Evolutionary conservation across 352 stramenopile genomes (phyloP).

Genomic region (Phytophthora gonapodyides): DNA sequence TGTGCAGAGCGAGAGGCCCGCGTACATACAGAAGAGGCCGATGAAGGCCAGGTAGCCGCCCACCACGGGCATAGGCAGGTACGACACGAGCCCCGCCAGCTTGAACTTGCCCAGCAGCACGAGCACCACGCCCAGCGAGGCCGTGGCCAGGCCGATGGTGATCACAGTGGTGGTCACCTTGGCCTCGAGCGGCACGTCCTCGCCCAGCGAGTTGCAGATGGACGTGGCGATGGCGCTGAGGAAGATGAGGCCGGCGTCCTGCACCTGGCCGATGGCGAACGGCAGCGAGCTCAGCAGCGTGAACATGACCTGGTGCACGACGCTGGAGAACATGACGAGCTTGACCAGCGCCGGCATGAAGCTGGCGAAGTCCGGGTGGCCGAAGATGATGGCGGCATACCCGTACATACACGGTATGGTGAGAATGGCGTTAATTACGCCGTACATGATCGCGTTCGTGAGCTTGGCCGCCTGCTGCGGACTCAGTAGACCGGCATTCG

Average conservation of each 20-base stretch:
- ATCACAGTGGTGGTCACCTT: conserved; percentile 95
- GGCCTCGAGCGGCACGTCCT: conserved; percentile 60
- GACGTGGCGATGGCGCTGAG: conserved; percentile 94
- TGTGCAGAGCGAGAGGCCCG: conserved; percentile 92
- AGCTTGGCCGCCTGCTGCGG: conserved; percentile 31
- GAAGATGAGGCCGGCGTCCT: conserved; percentile 99
- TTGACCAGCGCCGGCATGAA: conserved; percentile 94
- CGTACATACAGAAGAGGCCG: conserved; percentile 96
- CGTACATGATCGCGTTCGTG: conserved; percentile 60
- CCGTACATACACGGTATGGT: conserved; percentile 95
- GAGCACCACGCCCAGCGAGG: conserved; percentile 92
- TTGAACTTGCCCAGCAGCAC: conserved; percentile 94
- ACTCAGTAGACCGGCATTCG: background rate
- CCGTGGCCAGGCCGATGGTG: conserved; percentile 91
- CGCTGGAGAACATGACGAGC: conserved; percentile 96
- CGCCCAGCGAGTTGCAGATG: conserved; percentile 81
- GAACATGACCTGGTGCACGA: conserved; percentile 94
- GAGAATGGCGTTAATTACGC: conserved; percentile 94
- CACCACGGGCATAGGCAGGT: conserved; percentile 97
- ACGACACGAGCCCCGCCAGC: conserved; percentile 95
- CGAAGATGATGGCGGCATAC: conserved; percentile 97
- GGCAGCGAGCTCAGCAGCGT: conserved; percentile 91
- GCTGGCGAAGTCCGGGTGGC: conserved; percentile 84
- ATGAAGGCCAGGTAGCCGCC: conserved; percentile 98
- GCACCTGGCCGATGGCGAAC: conserved; percentile 98